Evolutionary conservation across 108 stramenopile genomes (phyloP).

Genomic region (Seminavis robusta): DNA sequence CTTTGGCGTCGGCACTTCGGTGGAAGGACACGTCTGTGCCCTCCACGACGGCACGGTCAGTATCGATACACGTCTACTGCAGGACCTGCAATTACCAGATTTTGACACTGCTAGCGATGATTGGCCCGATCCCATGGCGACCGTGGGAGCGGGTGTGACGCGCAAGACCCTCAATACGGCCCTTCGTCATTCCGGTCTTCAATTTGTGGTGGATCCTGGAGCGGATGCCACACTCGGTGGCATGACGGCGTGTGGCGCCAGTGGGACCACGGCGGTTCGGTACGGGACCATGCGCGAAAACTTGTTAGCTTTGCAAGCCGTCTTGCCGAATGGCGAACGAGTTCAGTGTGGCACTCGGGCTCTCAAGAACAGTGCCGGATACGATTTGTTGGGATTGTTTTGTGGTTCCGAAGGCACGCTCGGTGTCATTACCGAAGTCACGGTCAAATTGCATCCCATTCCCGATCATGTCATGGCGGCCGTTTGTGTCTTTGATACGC

Average conservation of each 20-base stretch:
- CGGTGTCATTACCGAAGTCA: constrained; percentile 81
- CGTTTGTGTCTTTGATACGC: constrained; percentile 66
- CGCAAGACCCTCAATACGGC: constrained; percentile 70
- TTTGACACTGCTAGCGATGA: constrained; percentile 16
- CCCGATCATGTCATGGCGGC: constrained; percentile 67
- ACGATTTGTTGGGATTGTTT: constrained; percentile 81
- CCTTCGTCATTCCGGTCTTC: constrained; percentile 76
- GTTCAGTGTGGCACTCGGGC: constrained; percentile 60
- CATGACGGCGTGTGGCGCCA: constrained; percentile 77
- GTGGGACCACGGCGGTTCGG: constrained; percentile 93
- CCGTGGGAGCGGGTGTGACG: constrained; percentile 72
- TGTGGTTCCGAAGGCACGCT: constrained; percentile 85
- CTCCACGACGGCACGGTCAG: constrained; percentile 51
- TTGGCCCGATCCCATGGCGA: constrained; percentile 54
- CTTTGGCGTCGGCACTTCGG: constrained; percentile 89
- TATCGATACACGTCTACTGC: constrained; percentile 50
- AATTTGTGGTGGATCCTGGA: constrained; percentile 95
- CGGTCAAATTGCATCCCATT: constrained; percentile 84
- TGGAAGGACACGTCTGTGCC: constrained; percentile 90
- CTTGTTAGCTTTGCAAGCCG: constrained; percentile 76
- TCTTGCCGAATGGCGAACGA: constrained; percentile 58
- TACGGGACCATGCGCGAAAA: constrained; percentile 95
- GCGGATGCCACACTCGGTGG: constrained; percentile 95
- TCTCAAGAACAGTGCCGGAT: constrained; percentile 86
- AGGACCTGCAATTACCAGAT: constrained; percentile 25